Evolutionary conservation across 2,329 filamentous ascomycete species (phyloP).

Genomic region (Harringtonia lauricola): DNA sequence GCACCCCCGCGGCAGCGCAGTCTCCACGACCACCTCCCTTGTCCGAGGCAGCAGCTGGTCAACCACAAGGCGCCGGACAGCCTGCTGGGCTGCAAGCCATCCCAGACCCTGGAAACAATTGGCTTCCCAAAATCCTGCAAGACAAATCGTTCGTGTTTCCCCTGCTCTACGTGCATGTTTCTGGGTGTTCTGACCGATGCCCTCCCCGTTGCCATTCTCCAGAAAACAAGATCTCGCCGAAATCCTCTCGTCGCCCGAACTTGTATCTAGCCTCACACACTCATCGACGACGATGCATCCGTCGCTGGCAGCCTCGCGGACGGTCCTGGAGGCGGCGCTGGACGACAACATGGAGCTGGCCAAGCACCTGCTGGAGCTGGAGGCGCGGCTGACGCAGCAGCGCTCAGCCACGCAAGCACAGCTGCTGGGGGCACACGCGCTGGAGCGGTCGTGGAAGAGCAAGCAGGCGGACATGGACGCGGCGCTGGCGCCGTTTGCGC

Average conservation of each 20-base stretch:
- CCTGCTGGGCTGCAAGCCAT: slow-evolving; percentile 23
- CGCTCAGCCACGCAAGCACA: slow-evolving; percentile 68
- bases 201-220: slow-evolving; percentile 10
- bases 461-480: slow-evolving; percentile 85
- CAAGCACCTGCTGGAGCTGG: slow-evolving; percentile 47
- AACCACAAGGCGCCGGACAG: slow-evolving; percentile 15
- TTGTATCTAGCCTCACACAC: slow-evolving; percentile 67
- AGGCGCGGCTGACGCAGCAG: slow-evolving; percentile 44
- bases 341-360: slow-evolving; percentile 63
- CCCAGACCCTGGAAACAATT: slow-evolving; percentile 55
- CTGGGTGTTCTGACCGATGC: not conserved
- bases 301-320: slow-evolving; percentile 54
- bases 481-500: slow-evolving; percentile 73
- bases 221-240: slow-evolving; percentile 71
- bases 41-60: slow-evolving; percentile 18
- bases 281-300: slow-evolving; percentile 58
- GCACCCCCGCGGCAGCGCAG: slow-evolving; percentile 45
- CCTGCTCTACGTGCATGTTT: not conserved
- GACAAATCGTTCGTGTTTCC: slow-evolving; percentile 62
- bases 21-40: slow-evolving; percentile 33
- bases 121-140: slow-evolving; percentile 66
- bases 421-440: slow-evolving; percentile 69
- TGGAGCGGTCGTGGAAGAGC: slow-evolving; percentile 85
- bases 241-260: slow-evolving; percentile 49
- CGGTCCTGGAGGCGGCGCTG: slow-evolving; percentile 53